Conservation (phyloP, 1,284 basidiomycete genomes). For the Puccinia triticina region DNA sequence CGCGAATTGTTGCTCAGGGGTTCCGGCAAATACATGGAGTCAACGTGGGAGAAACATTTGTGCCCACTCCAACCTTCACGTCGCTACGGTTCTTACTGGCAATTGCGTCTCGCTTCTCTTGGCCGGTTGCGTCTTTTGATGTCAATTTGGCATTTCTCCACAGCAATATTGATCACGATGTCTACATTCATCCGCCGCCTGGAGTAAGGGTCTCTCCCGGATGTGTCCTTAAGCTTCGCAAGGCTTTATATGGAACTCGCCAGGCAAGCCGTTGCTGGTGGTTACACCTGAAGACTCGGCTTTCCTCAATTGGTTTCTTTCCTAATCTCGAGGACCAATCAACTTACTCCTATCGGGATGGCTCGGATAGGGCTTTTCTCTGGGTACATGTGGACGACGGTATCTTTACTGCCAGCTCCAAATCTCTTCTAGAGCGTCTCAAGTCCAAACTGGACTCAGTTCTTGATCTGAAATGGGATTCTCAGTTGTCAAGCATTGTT, state of each 20-base stretch:
- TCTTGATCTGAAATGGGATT: too few species aligned
- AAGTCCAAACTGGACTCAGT: too few species aligned
- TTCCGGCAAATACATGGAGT: too few species aligned
- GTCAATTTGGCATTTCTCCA: neutral
- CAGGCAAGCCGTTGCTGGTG: constrained; percentile 4
- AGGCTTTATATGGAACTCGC: neutral
- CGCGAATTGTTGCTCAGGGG: too few species aligned
- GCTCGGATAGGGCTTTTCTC: neutral
- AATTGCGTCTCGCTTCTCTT: neutral
- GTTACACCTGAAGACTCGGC: neutral
- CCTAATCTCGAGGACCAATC: neutral
- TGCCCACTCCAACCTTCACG: too few species aligned
- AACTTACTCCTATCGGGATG: neutral
- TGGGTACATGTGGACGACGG: neutral
- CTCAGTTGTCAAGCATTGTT: too few species aligned
- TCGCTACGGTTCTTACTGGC: neutral
- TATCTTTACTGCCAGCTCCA: too few species aligned
- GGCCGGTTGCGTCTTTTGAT: neutral
- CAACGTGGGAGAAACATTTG: too few species aligned
- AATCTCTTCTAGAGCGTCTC: too few species aligned
- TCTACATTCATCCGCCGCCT: neutral
- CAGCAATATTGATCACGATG: neutral
- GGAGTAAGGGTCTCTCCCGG: neutral
- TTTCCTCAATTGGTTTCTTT: neutral
- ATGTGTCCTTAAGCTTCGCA: neutral